These are phyloP conservation scores for Termitomyces sp. DNA, from an alignment of 768 basidiomycete genomes.

Conservation along the genomic window DNA sequence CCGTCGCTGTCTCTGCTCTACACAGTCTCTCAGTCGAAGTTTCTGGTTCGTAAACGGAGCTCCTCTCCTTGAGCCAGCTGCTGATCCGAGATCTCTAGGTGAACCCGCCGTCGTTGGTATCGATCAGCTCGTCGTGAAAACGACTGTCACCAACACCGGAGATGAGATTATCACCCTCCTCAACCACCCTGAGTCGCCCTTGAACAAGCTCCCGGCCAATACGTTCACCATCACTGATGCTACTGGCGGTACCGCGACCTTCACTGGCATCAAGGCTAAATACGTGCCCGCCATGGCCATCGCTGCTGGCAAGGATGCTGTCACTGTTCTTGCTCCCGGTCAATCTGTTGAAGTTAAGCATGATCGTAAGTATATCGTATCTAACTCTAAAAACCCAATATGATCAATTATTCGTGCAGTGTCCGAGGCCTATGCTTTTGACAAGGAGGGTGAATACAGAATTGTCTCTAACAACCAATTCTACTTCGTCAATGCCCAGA, in stretches of 20 bases:
- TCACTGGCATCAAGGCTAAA: slow-evolving; percentile 41
- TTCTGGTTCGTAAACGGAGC: slow-evolving; percentile 18
- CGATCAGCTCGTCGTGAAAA: slow-evolving; percentile 32
- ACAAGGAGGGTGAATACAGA: slow-evolving; percentile 33
- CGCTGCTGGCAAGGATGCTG: slow-evolving; percentile 20
- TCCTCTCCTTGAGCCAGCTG: no score
- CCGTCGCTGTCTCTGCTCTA: slow-evolving; percentile 18
- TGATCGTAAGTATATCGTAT: slow-evolving; percentile 28
- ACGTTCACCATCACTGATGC: slow-evolving; percentile 35
- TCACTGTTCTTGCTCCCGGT: slow-evolving; percentile 37
- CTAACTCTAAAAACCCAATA: background rate
- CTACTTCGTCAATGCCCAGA: slow-evolving; percentile 31
- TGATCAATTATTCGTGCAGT: slow-evolving; percentile 23
- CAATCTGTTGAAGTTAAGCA: slow-evolving; percentile 30
- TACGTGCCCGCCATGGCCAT: slow-evolving; percentile 32
- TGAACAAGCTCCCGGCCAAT: slow-evolving; percentile 31
- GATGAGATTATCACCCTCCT: no score
- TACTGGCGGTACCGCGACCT: slow-evolving; percentile 30
- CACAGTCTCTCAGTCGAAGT: slow-evolving; percentile 32
- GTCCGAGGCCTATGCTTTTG: slow-evolving; percentile 44
- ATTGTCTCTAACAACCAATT: slow-evolving; percentile 37
- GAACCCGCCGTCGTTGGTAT: slow-evolving; percentile 29
- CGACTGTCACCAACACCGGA: slow-evolving; percentile 35
- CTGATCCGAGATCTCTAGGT: slow-evolving; percentile 17
- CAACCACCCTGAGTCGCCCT: no score